Base-by-base conservation (phyloP, 257 asterid genomes). In the Capsicum chinense region DNA sequence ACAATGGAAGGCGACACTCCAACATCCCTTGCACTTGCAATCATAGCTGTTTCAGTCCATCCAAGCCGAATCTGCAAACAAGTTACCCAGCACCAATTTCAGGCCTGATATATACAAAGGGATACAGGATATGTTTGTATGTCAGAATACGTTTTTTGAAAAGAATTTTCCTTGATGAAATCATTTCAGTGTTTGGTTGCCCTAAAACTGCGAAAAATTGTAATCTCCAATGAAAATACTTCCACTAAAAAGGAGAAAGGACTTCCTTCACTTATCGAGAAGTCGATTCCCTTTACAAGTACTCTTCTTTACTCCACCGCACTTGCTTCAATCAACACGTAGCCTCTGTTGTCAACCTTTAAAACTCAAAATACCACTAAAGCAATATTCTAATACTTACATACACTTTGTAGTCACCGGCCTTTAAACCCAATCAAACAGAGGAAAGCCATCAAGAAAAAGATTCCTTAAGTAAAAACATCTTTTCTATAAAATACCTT, bases 11-110 rank as follows among this genome's bases (percentile, higher is more conserved):
- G 99, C 67, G 99, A 96, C 57, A 96, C 88, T 42, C 95, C 97
- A 74, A 84, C 89, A 82, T 92, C 99, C 92, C 95, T 91, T 42
- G 98, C 98, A 88, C 98, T 98, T 50, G 98, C 93, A 80, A 94
- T 89, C 98, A 94, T 92, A 33, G 99, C 95, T 7, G 93, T 91
- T 84, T 96, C 98, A 83, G 87, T 92, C 99, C 99, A 96, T 84
- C 99, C 99, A 83, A 92, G 84, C 85, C 89, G 91, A 84, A 78
- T 81, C 99, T 96, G 97, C 85, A 83, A 19, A 76, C 81, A 76
- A 14, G 64, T 76, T 15, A 52, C 63, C 81, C 44, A 69, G 19
- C 82, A 81, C 83, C 85, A 85, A 79, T 26, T 26, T 52, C 81
- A 76, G 14, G 64, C 13, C 48, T 4, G 42, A 52, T 52, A 52